Percentiles rank a stretch among this genome's conserved stretches.
phyloP scores from a whole-genome alignment of 768 basidiomycete genomes.

The Auriculariales sp. region DNA sequence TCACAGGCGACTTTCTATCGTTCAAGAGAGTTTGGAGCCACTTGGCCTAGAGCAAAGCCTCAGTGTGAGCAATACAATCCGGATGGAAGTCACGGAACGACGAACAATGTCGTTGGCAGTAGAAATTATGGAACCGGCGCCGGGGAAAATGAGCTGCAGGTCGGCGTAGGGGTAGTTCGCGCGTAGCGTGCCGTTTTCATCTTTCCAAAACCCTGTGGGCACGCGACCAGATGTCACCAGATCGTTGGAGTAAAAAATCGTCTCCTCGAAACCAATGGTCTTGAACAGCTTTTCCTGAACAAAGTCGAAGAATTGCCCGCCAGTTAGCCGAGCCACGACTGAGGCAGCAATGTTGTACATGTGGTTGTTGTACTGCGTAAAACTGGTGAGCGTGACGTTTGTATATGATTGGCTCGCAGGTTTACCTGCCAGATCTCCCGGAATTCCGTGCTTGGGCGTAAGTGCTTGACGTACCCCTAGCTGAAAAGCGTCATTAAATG shows the following conservation, averaged over 20 bases:
- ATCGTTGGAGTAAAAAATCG: not conserved
- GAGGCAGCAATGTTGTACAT: not conserved
- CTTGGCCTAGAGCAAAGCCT: not conserved
- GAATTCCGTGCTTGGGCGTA: not conserved
- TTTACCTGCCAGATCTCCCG: not conserved
- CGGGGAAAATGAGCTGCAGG: not conserved
- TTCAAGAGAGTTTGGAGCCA: not conserved
- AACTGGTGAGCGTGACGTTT: not conserved
- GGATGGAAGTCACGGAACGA: too few species aligned
- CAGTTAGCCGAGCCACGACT: not conserved
- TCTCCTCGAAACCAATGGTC: not conserved
- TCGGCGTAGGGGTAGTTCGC: not conserved
- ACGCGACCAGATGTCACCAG: not conserved
- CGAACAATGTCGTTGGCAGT: not conserved
- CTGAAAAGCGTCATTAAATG: not conserved
- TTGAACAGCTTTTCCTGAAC: not conserved
- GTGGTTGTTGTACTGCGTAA: constrained; percentile 1
- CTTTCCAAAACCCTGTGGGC: not conserved
- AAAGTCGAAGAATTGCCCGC: not conserved
- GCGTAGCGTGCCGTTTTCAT: not conserved
- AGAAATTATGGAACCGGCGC: not conserved
- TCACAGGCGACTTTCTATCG: not conserved
- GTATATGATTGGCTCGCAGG: not conserved
- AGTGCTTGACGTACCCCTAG: not conserved
- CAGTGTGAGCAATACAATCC: not conserved